These are phyloP conservation scores for Podaxis sp. DNA, from an alignment of 768 basidiomycete species.

Conservation along the genomic window DNA sequence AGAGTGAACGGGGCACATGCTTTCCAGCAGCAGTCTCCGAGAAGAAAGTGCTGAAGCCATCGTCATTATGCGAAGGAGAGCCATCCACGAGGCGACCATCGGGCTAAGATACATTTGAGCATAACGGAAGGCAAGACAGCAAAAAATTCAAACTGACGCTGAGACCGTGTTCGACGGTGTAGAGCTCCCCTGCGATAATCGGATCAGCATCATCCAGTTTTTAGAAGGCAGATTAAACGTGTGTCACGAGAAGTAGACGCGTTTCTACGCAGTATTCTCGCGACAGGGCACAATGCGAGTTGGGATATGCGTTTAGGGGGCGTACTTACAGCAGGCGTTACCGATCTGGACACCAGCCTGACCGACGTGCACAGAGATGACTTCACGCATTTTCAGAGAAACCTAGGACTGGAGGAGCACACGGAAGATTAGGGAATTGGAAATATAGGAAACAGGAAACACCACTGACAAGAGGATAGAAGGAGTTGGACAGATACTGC, in stretches of 20 bases:
- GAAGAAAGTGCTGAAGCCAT: constrained; percentile 99
- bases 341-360: constrained; percentile 98
- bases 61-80: constrained; percentile 73
- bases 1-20: constrained; percentile 96
- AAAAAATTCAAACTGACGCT: constrained; percentile 60
- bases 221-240: constrained; percentile 17
- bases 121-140: constrained; percentile 9
- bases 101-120: constrained; percentile 54
- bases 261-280: constrained; percentile 23
- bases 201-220: constrained; percentile 39
- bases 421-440: constrained; percentile 22
- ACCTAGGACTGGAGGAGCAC: constrained; percentile 19
- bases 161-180: constrained; percentile 97
- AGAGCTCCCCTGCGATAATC: constrained; percentile 83
- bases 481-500: constrained; percentile 29
- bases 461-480: constrained; percentile 31
- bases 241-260: constrained; percentile 30
- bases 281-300: constrained; percentile 20
- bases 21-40: constrained; percentile 96
- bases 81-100: constrained; percentile 88
- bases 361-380: constrained; percentile 97
- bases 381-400: constrained; percentile 75
- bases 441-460: constrained; percentile 23
- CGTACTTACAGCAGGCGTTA: constrained; percentile 94
- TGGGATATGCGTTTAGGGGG: constrained; percentile 16